Percentiles rank a stretch among this genome's conserved stretches.
Conservation (phyloP, 148 eudicot genomes). For the Chenopodium berlandieri region DNA sequence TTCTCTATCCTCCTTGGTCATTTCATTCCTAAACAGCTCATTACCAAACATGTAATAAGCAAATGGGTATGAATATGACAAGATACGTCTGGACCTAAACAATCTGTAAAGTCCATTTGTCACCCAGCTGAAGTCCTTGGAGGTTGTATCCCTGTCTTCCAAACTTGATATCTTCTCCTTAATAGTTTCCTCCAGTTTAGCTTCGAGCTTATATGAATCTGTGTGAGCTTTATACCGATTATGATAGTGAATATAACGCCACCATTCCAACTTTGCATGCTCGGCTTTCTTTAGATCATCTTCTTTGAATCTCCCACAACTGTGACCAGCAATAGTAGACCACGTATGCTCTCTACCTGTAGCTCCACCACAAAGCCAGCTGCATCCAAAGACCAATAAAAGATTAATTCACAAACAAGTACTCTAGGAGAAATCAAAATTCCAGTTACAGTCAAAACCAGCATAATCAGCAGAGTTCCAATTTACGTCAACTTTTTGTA, state of each 20-base stretch:
- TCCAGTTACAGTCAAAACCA: neutral
- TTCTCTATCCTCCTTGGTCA: constrained; percentile 40
- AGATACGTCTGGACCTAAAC: constrained; percentile 54
- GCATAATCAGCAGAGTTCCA: neutral
- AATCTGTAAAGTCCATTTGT: constrained; percentile 49
- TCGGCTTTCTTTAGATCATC: constrained; percentile 38
- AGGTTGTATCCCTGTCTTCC: constrained; percentile 40
- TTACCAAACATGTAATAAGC: constrained; percentile 78
- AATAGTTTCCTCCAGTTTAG: constrained; percentile 36
- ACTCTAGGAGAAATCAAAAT: neutral
- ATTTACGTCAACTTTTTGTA: neutral
- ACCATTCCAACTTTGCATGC: constrained; percentile 42
- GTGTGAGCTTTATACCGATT: constrained; percentile 54
- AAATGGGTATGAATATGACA: constrained; percentile 67
- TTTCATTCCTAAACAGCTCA: constrained; percentile 51
- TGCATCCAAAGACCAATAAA: constrained; percentile 20
- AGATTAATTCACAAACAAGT: neutral
- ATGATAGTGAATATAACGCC: constrained; percentile 62
- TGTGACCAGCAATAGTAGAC: constrained; percentile 45
- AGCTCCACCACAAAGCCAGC: constrained; percentile 79
- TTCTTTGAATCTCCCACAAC: constrained; percentile 66
- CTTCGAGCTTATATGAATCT: constrained; percentile 59
- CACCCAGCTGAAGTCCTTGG: constrained; percentile 54
- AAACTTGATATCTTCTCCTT: constrained; percentile 36
- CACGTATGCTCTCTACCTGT: constrained; percentile 53